Base-by-base conservation (phyloP, 345 rosid genomes). In the Aegle marmelos region DNA sequence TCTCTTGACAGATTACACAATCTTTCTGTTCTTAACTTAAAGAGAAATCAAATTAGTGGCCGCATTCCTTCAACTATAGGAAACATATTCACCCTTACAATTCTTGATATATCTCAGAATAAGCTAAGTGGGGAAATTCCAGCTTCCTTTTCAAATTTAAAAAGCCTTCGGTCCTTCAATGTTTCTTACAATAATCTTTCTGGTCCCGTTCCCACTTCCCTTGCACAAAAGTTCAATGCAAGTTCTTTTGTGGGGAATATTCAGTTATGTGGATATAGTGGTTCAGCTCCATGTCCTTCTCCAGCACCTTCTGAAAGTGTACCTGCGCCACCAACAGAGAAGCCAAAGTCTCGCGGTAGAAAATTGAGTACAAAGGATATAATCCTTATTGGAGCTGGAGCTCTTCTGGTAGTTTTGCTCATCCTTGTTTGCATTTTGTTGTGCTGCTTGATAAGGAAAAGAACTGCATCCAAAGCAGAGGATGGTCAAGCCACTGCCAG, bases 121-220 rank as follows among this genome's bases (percentile, higher is more conserved):
- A 84, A 83, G 11, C 83, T 95, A 25, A 81, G 83, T 27, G 98
- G 96, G 76, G 87, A 91, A 82, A 88, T 95, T 70, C 99, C 99
- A 36, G 31, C 54, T 78, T 91, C 93, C 4, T 74, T 96, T 63
- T 68, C 84, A 59, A 82, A 75, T 77, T 83, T 96, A 4, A 76
- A 78, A 30, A 82, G 86, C 57, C 95, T 95, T 69, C 78, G 58
- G 53, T 90, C 79, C 63, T 88, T 96, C 70, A 94, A 92, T 79
- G 97, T 94, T 73, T 96, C 99, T 21, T 88, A 90, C 61, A 94
- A 96, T 87, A 86, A 90, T 82, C 92, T 96, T 27, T 92, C 93
- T 3, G 98, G 99, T 21, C n/a, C 86, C 36, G 99, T 96, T 53
- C 99, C 99, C 25, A n/a, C 82, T 39, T 70, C 50, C 45, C 90